These are phyloP conservation scores for Glycine soja DNA, from an alignment of 306 rosid species.

Conservation along the genomic window DNA sequence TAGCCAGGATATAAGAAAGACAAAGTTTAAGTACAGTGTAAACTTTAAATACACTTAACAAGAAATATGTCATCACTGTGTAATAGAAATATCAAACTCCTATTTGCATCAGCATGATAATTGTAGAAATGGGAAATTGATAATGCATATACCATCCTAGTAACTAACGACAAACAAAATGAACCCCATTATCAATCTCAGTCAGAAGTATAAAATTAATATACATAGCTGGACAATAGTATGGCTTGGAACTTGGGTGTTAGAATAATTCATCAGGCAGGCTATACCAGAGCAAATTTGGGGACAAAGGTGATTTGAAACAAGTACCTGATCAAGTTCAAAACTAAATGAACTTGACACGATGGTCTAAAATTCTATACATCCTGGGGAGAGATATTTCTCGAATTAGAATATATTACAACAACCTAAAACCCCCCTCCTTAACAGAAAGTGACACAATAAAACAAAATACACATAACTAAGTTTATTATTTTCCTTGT, in stretches of 20 bases:
- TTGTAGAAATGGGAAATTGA: conserved; percentile 33
- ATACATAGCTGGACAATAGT: background rate
- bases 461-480: background rate
- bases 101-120: conserved; percentile 26
- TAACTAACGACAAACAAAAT: background rate
- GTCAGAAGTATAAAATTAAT: background rate
- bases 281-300: too few relatives aligned
- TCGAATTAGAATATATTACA: background rate
- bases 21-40: background rate
- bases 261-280: too few relatives aligned
- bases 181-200: background rate
- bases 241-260: too few relatives aligned
- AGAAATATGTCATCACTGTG: conserved; percentile 18
- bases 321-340: conserved; percentile 3
- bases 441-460: background rate
- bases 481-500: conserved; percentile 22
- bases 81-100: conserved; percentile 40
- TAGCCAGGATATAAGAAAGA: background rate
- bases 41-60: conserved; percentile 4
- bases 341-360: background rate
- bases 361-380: conserved; percentile 8
- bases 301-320: conserved; percentile 8
- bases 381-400: conserved; percentile 2
- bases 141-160: background rate
- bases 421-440: background rate